A percentile compares a stretch with the other conserved stretches of the same genome.
Evolutionary conservation across 768 basidiomycete genomes (phyloP).

Genomic region (Ramaria sp.): DNA sequence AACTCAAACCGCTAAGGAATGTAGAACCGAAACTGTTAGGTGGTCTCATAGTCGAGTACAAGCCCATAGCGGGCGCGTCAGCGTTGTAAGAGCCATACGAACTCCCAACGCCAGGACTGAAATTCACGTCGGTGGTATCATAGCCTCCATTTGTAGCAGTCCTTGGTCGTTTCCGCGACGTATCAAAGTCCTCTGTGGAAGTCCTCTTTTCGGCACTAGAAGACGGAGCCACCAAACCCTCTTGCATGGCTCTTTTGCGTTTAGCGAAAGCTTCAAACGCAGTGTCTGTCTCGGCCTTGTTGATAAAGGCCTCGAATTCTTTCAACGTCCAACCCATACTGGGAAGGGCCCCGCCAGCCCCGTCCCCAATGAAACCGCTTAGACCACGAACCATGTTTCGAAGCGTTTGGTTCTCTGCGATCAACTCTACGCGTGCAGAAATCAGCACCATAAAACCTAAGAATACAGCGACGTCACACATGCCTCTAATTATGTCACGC

Average conservation of each 20-base stretch:
- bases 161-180: conserved; percentile 18
- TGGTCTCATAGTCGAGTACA: not conserved
- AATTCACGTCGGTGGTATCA: not conserved
- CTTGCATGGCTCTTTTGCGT: conserved; percentile 35
- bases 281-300: conserved; percentile 84
- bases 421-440: conserved; percentile 45
- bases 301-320: conserved; percentile 74
- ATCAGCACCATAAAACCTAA: conserved; percentile 3
- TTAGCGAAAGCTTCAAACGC: conserved; percentile 82
- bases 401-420: conserved; percentile 82
- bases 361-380: conserved; percentile 78
- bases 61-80: not conserved
- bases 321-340: conserved; percentile 70
- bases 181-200: conserved; percentile 17
- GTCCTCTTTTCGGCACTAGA: not conserved
- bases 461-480: not conserved
- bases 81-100: not conserved
- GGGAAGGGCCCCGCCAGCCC: conserved; percentile 63
- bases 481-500: conserved; percentile 71
- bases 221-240: not conserved
- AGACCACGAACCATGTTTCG: conserved; percentile 69
- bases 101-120: not conserved
- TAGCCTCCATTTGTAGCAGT: conserved; percentile 5
- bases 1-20: not conserved
- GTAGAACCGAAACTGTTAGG: not conserved